Percentiles rank a stretch among this genome's conserved stretches.
phyloP scores from a whole-genome alignment of 495 filamentous ascomycete genomes.

The Penicillium nucicola region DNA sequence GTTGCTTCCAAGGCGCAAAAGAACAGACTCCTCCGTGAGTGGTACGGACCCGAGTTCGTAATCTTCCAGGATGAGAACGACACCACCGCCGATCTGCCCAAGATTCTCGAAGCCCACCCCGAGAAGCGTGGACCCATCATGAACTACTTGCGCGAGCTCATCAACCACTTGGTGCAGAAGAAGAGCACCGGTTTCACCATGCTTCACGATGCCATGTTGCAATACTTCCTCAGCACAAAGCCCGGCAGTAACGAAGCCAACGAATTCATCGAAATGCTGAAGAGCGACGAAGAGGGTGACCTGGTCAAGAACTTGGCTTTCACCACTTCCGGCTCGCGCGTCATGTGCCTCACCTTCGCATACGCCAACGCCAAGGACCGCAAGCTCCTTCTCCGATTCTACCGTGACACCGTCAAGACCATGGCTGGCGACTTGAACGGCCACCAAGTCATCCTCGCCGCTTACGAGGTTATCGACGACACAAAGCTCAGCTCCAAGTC shows the following conservation, averaged over 20 bases:
- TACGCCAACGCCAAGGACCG: constrained; percentile 88
- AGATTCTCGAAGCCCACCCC: constrained; percentile 70
- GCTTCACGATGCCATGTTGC: constrained; percentile 95
- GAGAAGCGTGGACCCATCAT: constrained; percentile 85
- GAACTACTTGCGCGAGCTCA: constrained; percentile 76
- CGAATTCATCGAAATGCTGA: constrained; percentile 86
- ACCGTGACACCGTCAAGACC: constrained; percentile 77
- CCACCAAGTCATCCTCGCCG: constrained; percentile 76
- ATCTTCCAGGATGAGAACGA: constrained; percentile 64
- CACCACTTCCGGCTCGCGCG: constrained; percentile 78
- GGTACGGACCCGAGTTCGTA: constrained; percentile 93
- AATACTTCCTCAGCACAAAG: constrained; percentile 83
- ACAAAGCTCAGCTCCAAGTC: constrained; percentile 82
- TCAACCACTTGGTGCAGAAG: constrained; percentile 91
- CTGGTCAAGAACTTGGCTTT: constrained; percentile 93
- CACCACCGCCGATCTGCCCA: constrained; percentile 56
- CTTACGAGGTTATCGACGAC: constrained; percentile 90
- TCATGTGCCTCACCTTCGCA: constrained; percentile 79
- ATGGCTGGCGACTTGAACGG: constrained; percentile 77
- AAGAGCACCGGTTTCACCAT: constrained; percentile 93
- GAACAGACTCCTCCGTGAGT: constrained; percentile 80
- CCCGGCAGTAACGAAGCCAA: constrained; percentile 72
- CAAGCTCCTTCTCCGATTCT: constrained; percentile 79
- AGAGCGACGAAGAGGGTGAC: constrained; percentile 85
- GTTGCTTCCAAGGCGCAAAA: constrained; percentile 83